These are phyloP conservation scores for Xanthoparmelia taractica DNA, from an alignment of 495 filamentous ascomycete species.

Conservation along the genomic window DNA sequence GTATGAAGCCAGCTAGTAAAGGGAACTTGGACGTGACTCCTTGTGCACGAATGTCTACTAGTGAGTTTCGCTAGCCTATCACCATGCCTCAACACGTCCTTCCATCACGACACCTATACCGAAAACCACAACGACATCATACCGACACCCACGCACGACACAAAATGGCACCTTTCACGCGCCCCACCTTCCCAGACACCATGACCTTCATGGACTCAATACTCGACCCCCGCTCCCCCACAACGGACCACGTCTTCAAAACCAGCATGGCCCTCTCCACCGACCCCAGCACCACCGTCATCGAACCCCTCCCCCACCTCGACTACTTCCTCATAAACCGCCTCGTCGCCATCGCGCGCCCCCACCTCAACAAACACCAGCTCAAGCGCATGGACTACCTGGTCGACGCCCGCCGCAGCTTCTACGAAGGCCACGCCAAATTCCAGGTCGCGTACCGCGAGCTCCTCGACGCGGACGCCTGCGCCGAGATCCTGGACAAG, in stretches of 20 bases:
- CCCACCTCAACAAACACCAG: not conserved
- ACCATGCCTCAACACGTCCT: not conserved
- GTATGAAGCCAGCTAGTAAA: not conserved
- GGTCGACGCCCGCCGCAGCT: not conserved
- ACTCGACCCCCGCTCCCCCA: not conserved
- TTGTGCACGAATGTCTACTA: too few relatives aligned
- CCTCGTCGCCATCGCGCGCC: conserved; percentile 4
- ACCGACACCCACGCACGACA: not conserved
- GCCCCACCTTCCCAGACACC: not conserved
- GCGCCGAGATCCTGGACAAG: not conserved
- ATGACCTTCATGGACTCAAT: not conserved
- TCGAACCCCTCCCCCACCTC: conserved; percentile 12
- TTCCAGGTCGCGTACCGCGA: conserved; percentile 7
- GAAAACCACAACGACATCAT: not conserved
- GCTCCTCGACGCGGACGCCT: not conserved
- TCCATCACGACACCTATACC: not conserved
- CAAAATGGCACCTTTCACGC: not conserved
- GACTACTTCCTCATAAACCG: conserved; percentile 8
- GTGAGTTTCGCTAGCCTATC: not conserved
- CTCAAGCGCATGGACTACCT: conserved; percentile 15
- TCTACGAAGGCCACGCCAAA: conserved; percentile 8
- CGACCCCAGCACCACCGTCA: not conserved
- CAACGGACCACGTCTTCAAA: not conserved
- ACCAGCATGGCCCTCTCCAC: not conserved
- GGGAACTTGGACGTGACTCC: not conserved